phyloP scores from a whole-genome alignment of 169 alveolate genomes.

The Eimeria zaria region DNA sequence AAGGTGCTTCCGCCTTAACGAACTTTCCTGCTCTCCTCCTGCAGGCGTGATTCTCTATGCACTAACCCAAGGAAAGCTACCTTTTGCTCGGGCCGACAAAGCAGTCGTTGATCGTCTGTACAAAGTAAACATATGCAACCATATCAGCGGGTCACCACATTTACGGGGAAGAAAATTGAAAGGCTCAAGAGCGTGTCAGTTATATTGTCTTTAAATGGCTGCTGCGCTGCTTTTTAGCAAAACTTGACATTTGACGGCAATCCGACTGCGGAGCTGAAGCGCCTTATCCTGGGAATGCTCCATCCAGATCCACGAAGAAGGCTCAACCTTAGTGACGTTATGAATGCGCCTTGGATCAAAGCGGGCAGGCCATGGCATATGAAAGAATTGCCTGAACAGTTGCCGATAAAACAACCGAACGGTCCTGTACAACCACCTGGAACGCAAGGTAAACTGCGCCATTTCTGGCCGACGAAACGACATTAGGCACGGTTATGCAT shows the following conservation, averaged over 20 bases:
- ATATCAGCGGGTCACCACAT: not conserved
- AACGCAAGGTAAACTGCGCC: not conserved
- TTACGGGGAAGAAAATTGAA: not conserved
- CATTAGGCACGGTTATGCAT: not conserved
- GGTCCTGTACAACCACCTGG: not conserved
- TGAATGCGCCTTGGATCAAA: conserved; percentile 81
- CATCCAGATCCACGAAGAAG: conserved; percentile 81
- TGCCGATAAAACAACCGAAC: not conserved
- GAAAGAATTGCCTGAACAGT: conserved; percentile 11
- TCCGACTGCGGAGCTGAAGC: conserved; percentile 70
- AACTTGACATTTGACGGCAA: conserved; percentile 43
- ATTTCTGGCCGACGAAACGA: not conserved
- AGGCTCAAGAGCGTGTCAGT: not conserved
- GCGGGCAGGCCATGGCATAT: conserved; percentile 58
- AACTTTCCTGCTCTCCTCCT: not conserved
- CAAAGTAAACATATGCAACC: conserved; percentile 21
- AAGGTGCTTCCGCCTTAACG: not conserved
- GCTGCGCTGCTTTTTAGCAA: conserved; percentile 44
- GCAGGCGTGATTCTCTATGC: conserved; percentile 84
- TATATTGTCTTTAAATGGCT: not conserved
- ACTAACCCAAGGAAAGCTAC: conserved; percentile 80
- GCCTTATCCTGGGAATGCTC: conserved; percentile 63
- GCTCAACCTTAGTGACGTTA: conserved; percentile 73
- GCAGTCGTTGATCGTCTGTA: conserved; percentile 62
- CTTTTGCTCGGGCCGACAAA: conserved; percentile 74